Percentiles rank a stretch among this genome's conserved stretches.
Conservation (phyloP, 2,329 filamentous ascomycete genomes). For the Epichloe hybrida region DNA sequence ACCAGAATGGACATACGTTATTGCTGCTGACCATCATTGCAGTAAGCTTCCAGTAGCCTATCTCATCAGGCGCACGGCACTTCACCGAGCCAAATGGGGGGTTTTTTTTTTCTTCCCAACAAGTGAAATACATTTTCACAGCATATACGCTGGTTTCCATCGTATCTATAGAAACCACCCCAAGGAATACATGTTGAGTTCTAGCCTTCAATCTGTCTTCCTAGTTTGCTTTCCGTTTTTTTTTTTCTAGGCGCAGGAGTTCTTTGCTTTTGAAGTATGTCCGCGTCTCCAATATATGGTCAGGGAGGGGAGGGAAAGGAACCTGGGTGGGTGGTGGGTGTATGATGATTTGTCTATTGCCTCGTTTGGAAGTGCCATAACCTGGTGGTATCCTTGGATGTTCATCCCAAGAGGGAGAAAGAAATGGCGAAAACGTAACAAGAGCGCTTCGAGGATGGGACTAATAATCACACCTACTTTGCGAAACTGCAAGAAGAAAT, state of each 20-base stretch:
- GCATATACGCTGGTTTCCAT: not conserved
- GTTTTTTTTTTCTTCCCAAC: not conserved
- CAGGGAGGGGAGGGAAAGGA: not conserved
- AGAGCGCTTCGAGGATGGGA: not conserved
- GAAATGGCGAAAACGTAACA: not conserved
- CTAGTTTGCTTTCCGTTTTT: not conserved
- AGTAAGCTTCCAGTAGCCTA: not conserved
- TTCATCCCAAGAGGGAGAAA: not conserved
- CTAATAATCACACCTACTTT: not conserved
- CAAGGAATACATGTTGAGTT: not conserved
- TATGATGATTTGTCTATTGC: conserved; percentile 2
- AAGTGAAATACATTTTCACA: not conserved
- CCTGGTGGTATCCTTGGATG: not conserved
- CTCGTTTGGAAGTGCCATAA: not conserved
- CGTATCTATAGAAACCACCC: not conserved
- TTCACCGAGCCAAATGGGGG: not conserved
- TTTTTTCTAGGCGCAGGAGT: not conserved
- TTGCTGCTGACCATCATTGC: not conserved
- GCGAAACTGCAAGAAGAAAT: not conserved
- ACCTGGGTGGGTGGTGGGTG: not conserved
- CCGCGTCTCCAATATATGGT: not conserved
- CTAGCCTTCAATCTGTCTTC: not conserved
- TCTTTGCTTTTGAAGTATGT: not conserved
- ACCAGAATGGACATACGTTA: not conserved
- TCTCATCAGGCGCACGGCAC: not conserved